Percentiles rank a stretch among this genome's conserved stretches.
Evolutionary conservation across 495 filamentous ascomycete species (phyloP).

Genomic region (Lasiosphaeria hispida): DNA sequence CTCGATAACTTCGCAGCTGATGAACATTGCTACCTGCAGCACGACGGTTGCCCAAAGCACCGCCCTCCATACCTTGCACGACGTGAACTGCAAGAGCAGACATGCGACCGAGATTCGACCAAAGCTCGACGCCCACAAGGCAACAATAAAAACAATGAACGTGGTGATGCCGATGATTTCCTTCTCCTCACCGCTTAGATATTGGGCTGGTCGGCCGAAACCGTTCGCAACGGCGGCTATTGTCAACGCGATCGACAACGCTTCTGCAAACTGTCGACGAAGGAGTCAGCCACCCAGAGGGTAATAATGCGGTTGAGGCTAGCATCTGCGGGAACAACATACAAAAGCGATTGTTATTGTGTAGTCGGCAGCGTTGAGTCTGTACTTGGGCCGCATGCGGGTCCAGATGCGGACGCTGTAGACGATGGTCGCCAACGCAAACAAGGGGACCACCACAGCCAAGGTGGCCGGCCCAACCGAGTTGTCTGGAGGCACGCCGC

Average conservation of each 20-base stretch:
- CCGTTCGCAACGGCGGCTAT: background rate
- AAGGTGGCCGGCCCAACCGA: background rate
- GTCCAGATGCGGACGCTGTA: conserved; percentile 8
- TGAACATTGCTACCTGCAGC: background rate
- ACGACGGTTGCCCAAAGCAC: conserved; percentile 2
- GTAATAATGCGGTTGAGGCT: too few species aligned
- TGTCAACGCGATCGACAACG: background rate
- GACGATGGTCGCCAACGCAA: background rate
- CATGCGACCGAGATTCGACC: conserved; percentile 6
- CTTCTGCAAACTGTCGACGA: background rate
- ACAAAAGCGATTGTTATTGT: conserved; percentile 9
- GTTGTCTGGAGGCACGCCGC: too few species aligned
- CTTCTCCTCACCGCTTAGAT: background rate
- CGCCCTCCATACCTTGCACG: background rate
- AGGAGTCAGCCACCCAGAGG: background rate
- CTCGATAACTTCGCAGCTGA: background rate
- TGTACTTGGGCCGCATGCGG: conserved; percentile 1
- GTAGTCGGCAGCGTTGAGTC: conserved; percentile 8
- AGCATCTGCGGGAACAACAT: background rate
- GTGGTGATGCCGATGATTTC: conserved; percentile 2
- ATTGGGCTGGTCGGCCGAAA: background rate
- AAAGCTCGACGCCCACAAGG: conserved; percentile 1
- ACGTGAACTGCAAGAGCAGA: conserved; percentile 1
- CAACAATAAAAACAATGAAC: conserved; percentile 8
- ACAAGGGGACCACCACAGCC: conserved; percentile 2